Conservation (phyloP, 306 rosid genomes). For the Gastrolobium bilobum region DNA sequence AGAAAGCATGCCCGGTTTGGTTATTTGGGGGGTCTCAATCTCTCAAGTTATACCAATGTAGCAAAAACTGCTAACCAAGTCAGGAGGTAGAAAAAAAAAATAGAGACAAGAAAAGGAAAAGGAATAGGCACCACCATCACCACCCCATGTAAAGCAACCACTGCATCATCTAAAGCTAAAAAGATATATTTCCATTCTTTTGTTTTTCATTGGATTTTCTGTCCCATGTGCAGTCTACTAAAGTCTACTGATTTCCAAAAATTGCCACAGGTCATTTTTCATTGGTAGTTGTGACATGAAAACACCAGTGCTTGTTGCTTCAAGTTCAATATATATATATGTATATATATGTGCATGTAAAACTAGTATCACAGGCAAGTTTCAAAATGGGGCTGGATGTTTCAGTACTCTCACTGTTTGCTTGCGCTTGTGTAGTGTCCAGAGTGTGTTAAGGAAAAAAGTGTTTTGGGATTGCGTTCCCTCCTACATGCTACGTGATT, state of each 20-base stretch:
- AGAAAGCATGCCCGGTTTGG: conserved; percentile 50
- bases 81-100: conserved; percentile 34
- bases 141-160: conserved; percentile 40
- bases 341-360: no score
- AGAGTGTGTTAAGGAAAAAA: conserved; percentile 5
- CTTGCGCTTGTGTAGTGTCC: conserved; percentile 27
- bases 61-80: conserved; percentile 51
- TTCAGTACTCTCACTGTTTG: conserved; percentile 1
- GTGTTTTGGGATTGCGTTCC: conserved; percentile 52
- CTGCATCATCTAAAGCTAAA: conserved; percentile 44
- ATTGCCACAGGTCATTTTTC: conserved; percentile 38
- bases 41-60: conserved; percentile 38
- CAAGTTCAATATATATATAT: not conserved
- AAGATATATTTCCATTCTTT: conserved; percentile 41
- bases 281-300: conserved; percentile 26
- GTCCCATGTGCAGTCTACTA: conserved; percentile 48
- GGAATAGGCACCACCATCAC: conserved; percentile 48
- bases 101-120: conserved; percentile 44
- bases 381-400: conserved; percentile 40
- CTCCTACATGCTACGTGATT: conserved; percentile 29
- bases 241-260: not conserved
- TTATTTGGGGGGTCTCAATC: conserved; percentile 47
- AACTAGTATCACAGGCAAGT: conserved; percentile 22
- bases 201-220: conserved; percentile 34
- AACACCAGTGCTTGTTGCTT: not conserved